Conservation (phyloP, 2,329 filamentous ascomycete genomes). For the Didymella keratinophila region DNA sequence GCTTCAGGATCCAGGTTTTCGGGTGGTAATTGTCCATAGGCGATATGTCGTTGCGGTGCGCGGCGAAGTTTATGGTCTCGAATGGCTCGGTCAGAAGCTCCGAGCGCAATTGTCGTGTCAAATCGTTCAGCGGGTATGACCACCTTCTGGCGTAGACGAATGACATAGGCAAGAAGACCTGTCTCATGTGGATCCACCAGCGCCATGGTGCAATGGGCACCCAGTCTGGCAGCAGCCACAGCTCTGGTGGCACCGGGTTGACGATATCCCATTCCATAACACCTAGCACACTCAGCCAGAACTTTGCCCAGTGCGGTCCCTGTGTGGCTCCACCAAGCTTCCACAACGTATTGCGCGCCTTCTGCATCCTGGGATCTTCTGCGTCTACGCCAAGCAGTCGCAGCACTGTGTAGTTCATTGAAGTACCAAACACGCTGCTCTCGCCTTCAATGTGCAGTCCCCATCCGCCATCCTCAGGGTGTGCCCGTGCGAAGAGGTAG, state of each 20-base stretch:
- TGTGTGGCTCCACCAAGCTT: conserved; percentile 84
- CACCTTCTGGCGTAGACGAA: conserved; percentile 87
- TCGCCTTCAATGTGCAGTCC: conserved; percentile 94
- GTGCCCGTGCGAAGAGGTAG: conserved; percentile 85
- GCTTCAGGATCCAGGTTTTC: conserved; percentile 83
- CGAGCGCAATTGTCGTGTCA: conserved; percentile 75
- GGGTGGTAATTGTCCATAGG: conserved; percentile 88
- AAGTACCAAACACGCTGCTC: conserved; percentile 88
- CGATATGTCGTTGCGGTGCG: conserved; percentile 83
- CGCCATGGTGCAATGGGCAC: conserved; percentile 87
- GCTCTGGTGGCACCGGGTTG: conserved; percentile 90
- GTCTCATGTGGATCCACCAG: conserved; percentile 99
- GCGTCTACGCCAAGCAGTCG: conserved; percentile 83
- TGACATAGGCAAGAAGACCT: conserved; percentile 92
- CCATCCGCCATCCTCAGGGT: conserved; percentile 94
- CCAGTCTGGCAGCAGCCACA: conserved; percentile 94
- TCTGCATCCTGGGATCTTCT: conserved; percentile 84
- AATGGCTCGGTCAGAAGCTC: conserved; percentile 85
- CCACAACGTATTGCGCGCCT: conserved; percentile 82
- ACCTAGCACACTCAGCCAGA: conserved; percentile 87
- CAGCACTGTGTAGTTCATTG: conserved; percentile 84
- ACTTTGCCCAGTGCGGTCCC: conserved; percentile 95
- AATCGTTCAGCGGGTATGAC: conserved; percentile 75
- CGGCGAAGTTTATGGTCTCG: conserved; percentile 77
- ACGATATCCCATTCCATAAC: conserved; percentile 90